Evolutionary conservation across 148 eudicot genomes (phyloP), one percentile per base, ranked within the genome.

Genomic region (Vaccinium myrtillus): DNA sequence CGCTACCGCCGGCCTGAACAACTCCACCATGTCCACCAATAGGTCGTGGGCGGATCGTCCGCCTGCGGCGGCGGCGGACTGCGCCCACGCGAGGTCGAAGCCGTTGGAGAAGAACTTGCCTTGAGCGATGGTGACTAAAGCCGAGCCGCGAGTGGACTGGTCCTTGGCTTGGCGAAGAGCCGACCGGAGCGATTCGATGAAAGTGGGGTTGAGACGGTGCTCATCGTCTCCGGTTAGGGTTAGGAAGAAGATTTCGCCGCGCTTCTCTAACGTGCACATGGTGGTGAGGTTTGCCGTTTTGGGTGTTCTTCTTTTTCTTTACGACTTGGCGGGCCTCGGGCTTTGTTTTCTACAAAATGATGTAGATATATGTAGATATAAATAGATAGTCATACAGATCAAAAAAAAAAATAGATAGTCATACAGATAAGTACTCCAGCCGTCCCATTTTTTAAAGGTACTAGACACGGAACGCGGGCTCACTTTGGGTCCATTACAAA

Each of bases 241-340:
- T 14, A 91, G 87, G 85, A 87, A 25, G 88, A 91, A 91, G 69
- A 91, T 58, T 74, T 78, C 82, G 71, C 91, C 94, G 46, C 87
- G 90, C 67, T 90, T 89, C 82, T 90, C 87, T 69, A 91, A 83
- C 27, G 91, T 89, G 79, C 94, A 91, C 93, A 91, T 90, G 75
- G 83, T 78, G 84, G 56, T 49, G 67, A 23, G 70, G 70, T 59
- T 59, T 21, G 21, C 67, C 10, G 67, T 7, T 8, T 25, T 63
- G 69, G 69, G 23, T 63, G 46, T 0, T 43, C 7, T 4, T 43
- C 6, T 43, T 43, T 43, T 43, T 5, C 46, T 43, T 43, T 43
- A 3, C 6, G 46, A 43, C 46, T 43, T 43, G 46, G 46, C 46
- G 12, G 23, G 27, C 12, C 27, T 63, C 69, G 69, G 69, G 8